Percentiles rank a stretch among this genome's conserved stretches.
Conservation (phyloP, 257 asterid species). For the Petunia axillaris region DNA sequence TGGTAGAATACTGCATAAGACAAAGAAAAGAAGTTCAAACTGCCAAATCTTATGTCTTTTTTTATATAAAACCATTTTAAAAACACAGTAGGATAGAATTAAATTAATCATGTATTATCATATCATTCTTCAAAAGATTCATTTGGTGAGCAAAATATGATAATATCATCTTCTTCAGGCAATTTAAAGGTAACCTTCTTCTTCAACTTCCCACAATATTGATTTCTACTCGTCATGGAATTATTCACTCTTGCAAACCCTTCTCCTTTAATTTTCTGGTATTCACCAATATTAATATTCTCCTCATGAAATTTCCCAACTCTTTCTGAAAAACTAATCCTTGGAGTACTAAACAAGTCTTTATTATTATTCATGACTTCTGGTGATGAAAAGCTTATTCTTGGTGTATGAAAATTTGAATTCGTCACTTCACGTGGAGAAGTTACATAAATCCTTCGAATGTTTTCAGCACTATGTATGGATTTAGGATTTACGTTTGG, state of each 20-base stretch:
- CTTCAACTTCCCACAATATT: constrained; percentile 21
- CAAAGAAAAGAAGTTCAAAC: not conserved
- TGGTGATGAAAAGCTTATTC: constrained; percentile 42
- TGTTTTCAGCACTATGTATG: not conserved
- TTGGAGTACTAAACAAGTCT: constrained; percentile 35
- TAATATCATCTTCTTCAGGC: constrained; percentile 40
- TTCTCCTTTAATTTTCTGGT: constrained; percentile 23
- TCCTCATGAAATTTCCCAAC: constrained; percentile 27
- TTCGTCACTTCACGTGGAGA: constrained; percentile 19
- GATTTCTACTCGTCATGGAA: constrained; percentile 9
- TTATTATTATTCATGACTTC: not conserved
- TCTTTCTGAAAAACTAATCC: constrained; percentile 37
- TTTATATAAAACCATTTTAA: too few species aligned
- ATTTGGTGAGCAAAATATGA: constrained; percentile 32
- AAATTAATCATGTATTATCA: not conserved
- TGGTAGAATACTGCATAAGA: too few species aligned
- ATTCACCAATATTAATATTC: constrained; percentile 4
- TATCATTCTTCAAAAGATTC: constrained; percentile 28
- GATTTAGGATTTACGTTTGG: not conserved
- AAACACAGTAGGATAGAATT: not conserved
- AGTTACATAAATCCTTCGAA: not conserved
- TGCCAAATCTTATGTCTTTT: not conserved
- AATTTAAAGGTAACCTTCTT: constrained; percentile 44
- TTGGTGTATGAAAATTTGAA: constrained; percentile 15
- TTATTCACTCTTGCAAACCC: not conserved